A percentile compares a stretch with the other conserved stretches of the same genome.
Conservation (phyloP, 208 protist species). For the Leishmania aethiopica region DNA sequence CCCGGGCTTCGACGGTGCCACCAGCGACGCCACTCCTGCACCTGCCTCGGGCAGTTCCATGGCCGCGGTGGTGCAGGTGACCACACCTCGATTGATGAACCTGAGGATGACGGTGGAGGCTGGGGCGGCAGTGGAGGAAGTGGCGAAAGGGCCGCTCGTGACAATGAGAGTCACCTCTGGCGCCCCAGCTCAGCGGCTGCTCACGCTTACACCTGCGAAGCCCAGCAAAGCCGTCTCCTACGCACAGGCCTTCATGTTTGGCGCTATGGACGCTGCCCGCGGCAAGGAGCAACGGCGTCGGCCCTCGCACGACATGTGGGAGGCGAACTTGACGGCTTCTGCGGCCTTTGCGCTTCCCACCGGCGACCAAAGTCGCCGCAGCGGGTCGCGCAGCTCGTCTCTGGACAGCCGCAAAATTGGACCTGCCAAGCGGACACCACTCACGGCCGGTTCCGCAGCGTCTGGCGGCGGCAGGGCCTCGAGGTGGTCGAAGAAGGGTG, state of each 20-base stretch:
- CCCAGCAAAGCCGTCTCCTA: constrained; percentile 15
- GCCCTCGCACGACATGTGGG: not conserved
- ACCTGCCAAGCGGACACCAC: not conserved
- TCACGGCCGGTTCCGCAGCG: not conserved
- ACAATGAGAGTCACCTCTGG: constrained; percentile 7
- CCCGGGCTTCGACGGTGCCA: not conserved
- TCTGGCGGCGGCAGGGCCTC: not conserved
- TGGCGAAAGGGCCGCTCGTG: constrained; percentile 1
- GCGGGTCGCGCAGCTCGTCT: constrained; percentile 9
- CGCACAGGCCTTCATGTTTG: constrained; percentile 24
- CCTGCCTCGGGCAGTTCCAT: not conserved
- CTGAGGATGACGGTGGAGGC: constrained; percentile 6
- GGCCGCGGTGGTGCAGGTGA: constrained; percentile 17
- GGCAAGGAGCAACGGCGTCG: not conserved
- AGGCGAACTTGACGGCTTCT: constrained; percentile 7
- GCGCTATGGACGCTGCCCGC: not conserved
- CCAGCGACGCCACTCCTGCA: not conserved
- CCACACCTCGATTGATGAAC: constrained; percentile 19
- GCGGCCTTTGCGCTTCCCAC: constrained; percentile 18
- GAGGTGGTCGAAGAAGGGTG: not conserved
- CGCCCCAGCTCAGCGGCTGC: constrained; percentile 8
- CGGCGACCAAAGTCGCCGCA: not conserved
- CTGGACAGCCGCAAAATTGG: constrained; percentile 20
- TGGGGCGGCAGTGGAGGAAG: constrained; percentile 1
- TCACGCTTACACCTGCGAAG: constrained; percentile 20